phyloP scores from a whole-genome alignment of 345 rosid species.

The Gossypium turneri region DNA sequence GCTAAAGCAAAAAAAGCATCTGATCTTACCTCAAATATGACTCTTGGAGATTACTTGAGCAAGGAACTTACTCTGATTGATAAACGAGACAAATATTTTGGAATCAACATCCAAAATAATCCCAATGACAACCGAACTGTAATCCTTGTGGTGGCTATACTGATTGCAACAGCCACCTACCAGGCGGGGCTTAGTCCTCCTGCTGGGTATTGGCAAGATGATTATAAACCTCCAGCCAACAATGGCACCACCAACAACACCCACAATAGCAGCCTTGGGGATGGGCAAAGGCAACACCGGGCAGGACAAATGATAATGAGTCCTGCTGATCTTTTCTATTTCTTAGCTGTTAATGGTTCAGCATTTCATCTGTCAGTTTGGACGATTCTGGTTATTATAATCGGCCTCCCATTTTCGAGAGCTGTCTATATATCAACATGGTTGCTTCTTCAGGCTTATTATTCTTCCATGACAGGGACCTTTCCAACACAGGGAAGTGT shows the following conservation, averaged over 20 bases:
- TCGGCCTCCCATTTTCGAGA: conserved; percentile 9
- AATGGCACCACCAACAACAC: background rate
- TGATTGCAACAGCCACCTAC: conserved; percentile 35
- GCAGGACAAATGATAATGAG: conserved; percentile 23
- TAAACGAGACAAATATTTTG: conserved; percentile 10
- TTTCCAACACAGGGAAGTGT: conserved; percentile 2
- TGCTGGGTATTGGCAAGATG: conserved; percentile 27
- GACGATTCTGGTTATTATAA: conserved; percentile 19
- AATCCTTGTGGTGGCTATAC: conserved; percentile 30
- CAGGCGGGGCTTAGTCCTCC: conserved; percentile 34
- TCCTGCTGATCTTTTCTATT: background rate
- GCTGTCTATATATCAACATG: background rate
- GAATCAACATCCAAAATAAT: background rate
- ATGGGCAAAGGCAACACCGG: background rate
- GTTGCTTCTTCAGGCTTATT: background rate
- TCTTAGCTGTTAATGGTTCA: conserved; percentile 15
- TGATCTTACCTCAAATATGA: background rate
- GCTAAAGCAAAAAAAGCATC: conserved; percentile 19
- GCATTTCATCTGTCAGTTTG: conserved; percentile 23
- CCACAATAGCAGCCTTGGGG: background rate
- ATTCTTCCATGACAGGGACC: background rate
- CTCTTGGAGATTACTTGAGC: conserved; percentile 17
- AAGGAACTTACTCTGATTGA: conserved; percentile 4
- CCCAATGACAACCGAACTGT: background rate
- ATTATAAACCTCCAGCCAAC: background rate